Evolutionary conservation across 192 early-diverging fungal species (phyloP), one percentile per base, ranked within the genome.

Genomic region (Chytriomyces sp.): DNA sequence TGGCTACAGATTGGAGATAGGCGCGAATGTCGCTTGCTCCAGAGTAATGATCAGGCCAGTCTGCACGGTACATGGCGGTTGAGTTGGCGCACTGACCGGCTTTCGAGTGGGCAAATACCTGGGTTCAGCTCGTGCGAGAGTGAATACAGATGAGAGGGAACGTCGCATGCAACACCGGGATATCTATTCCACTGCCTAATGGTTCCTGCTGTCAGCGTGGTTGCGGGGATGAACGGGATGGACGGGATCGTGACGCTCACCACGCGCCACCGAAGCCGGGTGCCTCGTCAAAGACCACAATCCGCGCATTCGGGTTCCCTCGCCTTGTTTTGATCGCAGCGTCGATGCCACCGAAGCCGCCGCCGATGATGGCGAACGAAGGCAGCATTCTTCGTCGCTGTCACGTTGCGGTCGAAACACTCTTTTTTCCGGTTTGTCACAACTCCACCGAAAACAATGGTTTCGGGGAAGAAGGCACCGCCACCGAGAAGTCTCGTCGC

Each of bases 91-190:
- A 56, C 22, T 54, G 59, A 10, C 32, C 7, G 33, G 17, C 17
- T 44, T 5, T 25, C 22, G 30, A n/a, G n/a, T 22, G 40, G 8
- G 10, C 28, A 3, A 26, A 25, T 22, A 57, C 40, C 52, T n/a
- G 59, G 63, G 26, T 75, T 75, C 33, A 59, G 73, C 5, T 53
- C 54, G 30, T 34, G 31, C 5, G 52, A 33, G 54, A 75, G 54
- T 4, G 73, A 75, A 39, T 75, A 75, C 52, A 75, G 12, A 41
- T 75, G 73, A 4, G 53, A 58, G 22, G 62, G 73, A 5, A 75
- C 56, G 55, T 75, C 73, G 73, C 73, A 75, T 36, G 32, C 73
- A 52, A 49, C 53, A 5, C 73, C 73, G 10, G 73, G 73, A 44
- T 73, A 73, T 22, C 19, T 62, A 49, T 73, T 73, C 63, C 63